Base-by-base conservation (phyloP, 169 alveolate species). In the Plasmodium malariae region DNA sequence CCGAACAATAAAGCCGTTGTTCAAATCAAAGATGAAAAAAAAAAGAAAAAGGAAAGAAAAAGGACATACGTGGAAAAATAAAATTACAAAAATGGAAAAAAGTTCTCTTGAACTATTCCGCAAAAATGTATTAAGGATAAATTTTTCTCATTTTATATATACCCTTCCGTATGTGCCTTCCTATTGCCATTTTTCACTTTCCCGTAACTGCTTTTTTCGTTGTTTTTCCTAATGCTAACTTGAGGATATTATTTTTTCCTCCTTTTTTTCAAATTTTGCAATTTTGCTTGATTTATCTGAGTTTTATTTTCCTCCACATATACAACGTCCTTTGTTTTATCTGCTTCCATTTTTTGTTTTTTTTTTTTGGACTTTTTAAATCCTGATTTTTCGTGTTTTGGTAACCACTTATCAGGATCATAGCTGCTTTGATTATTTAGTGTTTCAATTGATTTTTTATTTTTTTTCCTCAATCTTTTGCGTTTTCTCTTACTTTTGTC, bases 391-490 rank as follows among this genome's bases (percentile, higher is more conserved):
- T 83, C 91, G 54, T 83, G 85, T 30, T 67, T 83, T 28, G 91
- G 85, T 14, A 83, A 36, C 91, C 91, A 83, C 37, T 57, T 67
- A 19, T 83, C 91, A 21, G 62, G 71, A 55, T 63, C 36, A 28
- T 43, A 17, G 30, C 55, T 69, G 34, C 28, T 28, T 12, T 62
- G 59, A n/a, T n/a, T n/a, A n/a, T n/a, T n/a, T n/a, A 24, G 6
- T 59, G 48, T 34, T 28, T n/a, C n/a, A n/a, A n/a, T n/a, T 32
- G 43, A 0, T 26, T 37, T 7, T 63, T 21, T 45, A 3, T 57
- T 26, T 7, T 36, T 36, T 59, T 43, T 49, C 40, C 67, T 67
- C 36, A 55, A 55, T 28, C 78, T 45, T 37, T 74, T 74, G 21
- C 73, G 24, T 74, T 59, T 74, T 37, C 59, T 74, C 12, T 63